Evolutionary conservation across 2,329 filamentous ascomycete species (phyloP).

Genomic region (Akanthomyces uredinophilus): DNA sequence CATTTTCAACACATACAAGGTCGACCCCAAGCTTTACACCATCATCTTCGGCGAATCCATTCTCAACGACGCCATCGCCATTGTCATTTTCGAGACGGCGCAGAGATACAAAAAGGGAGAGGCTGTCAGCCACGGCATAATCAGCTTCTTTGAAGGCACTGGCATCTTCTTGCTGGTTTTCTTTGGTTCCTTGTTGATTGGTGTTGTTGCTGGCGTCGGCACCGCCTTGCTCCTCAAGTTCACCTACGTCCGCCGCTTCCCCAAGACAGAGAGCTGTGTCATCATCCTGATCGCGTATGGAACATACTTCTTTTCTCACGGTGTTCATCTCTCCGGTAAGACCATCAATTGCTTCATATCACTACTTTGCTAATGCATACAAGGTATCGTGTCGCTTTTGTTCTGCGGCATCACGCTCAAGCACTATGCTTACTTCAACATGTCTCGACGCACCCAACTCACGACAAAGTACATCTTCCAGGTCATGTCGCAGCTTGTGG

Average conservation of each 20-base stretch:
- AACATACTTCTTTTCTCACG: conserved; percentile 97
- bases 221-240: conserved; percentile 90
- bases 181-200: conserved; percentile 88
- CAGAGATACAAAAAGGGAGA: conserved; percentile 81
- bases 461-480: conserved; percentile 98
- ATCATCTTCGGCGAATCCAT: conserved; percentile 99
- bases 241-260: conserved; percentile 84
- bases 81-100: conserved; percentile 96
- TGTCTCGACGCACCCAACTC: conserved; percentile 94
- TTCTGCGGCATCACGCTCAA: conserved; percentile 99
- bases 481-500: conserved; percentile 86
- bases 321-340: conserved; percentile 90
- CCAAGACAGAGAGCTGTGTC: conserved; percentile 94
- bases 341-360: not conserved
- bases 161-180: conserved; percentile 95
- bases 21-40: conserved; percentile 97
- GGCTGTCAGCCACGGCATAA: conserved; percentile 64
- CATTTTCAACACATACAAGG: conserved; percentile 99
- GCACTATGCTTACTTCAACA: conserved; percentile 99
- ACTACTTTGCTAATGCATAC: not conserved
- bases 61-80: conserved; percentile 95
- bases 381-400: conserved; percentile 89
- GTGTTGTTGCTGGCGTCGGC: conserved; percentile 76
- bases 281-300: conserved; percentile 92
- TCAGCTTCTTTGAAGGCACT: conserved; percentile 84